These are phyloP conservation scores for Alternaria conjuncta DNA, from an alignment of 2,329 filamentous ascomycete species.

Conservation along the genomic window DNA sequence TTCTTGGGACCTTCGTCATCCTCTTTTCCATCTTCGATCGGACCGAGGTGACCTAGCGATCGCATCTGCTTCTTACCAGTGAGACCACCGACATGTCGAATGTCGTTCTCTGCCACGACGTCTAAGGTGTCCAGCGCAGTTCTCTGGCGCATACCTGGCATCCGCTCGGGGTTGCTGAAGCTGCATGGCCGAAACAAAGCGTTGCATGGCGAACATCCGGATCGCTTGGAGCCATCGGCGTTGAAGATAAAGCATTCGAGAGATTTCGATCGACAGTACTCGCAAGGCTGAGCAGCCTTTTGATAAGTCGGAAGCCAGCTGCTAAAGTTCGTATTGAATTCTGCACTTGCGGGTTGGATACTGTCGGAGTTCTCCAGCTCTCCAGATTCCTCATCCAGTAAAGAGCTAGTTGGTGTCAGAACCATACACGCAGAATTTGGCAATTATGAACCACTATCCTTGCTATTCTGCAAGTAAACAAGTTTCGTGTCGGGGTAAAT, in stretches of 20 bases:
- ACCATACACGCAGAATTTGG: neutral
- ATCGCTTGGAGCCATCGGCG: constrained; percentile 46
- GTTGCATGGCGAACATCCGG: constrained; percentile 55
- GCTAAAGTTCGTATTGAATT: constrained; percentile 53
- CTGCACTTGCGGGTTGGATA: constrained; percentile 17
- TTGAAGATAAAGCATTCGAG: constrained; percentile 56
- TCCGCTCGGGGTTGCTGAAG: constrained; percentile 49
- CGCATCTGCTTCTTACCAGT: constrained; percentile 49
- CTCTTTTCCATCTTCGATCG: constrained; percentile 41
- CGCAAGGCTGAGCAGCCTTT: constrained; percentile 54
- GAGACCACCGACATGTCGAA: constrained; percentile 40
- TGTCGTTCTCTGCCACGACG: constrained; percentile 52
- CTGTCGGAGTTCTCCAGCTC: constrained; percentile 7
- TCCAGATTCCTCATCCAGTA: constrained; percentile 4
- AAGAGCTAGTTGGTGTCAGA: constrained; percentile 15
- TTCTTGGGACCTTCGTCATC: constrained; percentile 40
- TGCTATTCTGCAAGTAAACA: neutral
- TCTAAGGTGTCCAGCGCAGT: constrained; percentile 57
- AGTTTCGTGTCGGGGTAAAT: neutral
- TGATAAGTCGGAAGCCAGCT: constrained; percentile 56
- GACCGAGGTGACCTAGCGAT: constrained; percentile 43
- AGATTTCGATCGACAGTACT: constrained; percentile 56
- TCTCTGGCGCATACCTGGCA: constrained; percentile 36
- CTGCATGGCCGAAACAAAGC: constrained; percentile 58
- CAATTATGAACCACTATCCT: neutral